A percentile compares a stretch with the other conserved stretches of the same genome.
These are phyloP conservation scores for Myxozyma neglecta DNA, from an alignment of 805 yeast species.

Conservation along the genomic window DNA sequence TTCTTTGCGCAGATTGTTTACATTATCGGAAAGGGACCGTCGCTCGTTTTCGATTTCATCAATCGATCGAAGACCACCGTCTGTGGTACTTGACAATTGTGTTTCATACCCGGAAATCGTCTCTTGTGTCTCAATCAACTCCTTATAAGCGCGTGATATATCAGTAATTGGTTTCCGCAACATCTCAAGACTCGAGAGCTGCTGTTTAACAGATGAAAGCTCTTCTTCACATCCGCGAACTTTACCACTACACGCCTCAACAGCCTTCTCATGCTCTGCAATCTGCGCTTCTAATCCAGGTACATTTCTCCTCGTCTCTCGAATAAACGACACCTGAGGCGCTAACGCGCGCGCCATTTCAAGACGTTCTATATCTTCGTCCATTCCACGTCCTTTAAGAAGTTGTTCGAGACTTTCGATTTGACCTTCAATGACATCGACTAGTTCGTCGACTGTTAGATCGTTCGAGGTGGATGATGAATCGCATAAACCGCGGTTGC, in stretches of 20 bases:
- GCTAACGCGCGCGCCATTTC: conserved; percentile 6
- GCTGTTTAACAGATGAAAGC: conserved; percentile 20
- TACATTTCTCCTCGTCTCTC: neutral
- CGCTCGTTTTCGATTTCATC: conserved; percentile 31
- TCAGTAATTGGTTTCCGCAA: conserved; percentile 40
- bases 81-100: conserved; percentile 34
- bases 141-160: conserved; percentile 36
- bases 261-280: conserved; percentile 20
- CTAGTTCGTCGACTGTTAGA: conserved; percentile 9
- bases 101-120: conserved; percentile 35
- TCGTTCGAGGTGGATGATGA: conserved; percentile 24
- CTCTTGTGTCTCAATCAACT: conserved; percentile 31
- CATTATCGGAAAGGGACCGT: conserved; percentile 42
- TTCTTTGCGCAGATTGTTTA: conserved; percentile 46
- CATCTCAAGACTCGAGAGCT: conserved; percentile 33
- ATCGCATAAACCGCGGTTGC: conserved; percentile 64
- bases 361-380: neutral
- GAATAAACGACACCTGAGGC: conserved; percentile 1
- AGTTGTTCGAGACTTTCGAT: neutral
- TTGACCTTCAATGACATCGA: conserved; percentile 2
- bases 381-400: neutral
- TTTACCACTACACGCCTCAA: neutral
- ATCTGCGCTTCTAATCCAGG: neutral
- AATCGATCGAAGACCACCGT: conserved; percentile 24
- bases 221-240: conserved; percentile 7